Percentiles rank a stretch among this genome's conserved stretches.
These are phyloP conservation scores for Amaranthus hypochondriacus DNA, from an alignment of 148 eudicot species.

Conservation along the genomic window DNA sequence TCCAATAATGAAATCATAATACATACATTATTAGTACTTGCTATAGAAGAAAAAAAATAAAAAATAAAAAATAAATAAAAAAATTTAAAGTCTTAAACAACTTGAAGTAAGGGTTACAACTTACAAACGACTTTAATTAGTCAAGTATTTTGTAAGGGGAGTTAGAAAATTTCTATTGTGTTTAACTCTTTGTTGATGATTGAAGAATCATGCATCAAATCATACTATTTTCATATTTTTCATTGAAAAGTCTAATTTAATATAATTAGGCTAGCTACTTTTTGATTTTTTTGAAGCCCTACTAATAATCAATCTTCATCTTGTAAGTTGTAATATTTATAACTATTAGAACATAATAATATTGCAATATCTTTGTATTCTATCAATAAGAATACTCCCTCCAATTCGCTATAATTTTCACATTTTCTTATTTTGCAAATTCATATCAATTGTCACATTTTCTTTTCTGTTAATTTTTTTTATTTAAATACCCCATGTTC, in stretches of 20 bases:
- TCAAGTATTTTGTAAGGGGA: neutral
- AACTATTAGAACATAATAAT: no score
- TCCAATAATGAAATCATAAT: no score
- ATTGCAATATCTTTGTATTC: no score
- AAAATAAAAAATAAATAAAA: neutral
- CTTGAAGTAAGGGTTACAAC: no score
- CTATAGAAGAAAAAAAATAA: neutral
- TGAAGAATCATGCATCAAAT: constrained; percentile 10
- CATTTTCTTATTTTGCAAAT: no score
- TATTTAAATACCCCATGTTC: no score
- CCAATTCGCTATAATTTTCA: no score
- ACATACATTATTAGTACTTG: neutral
- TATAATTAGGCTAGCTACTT: neutral
- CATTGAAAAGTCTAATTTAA: constrained; percentile 8
- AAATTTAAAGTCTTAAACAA: no score
- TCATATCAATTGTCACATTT: no score
- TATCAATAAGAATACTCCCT: no score
- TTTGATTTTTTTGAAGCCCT: neutral
- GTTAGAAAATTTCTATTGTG: neutral
- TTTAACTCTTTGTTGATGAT: neutral
- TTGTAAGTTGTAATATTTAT: neutral
- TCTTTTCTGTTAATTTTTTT: no score
- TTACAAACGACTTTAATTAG: no score
- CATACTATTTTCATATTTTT: constrained; percentile 5
- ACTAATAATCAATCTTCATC: neutral